A percentile compares a stretch with the other conserved stretches of the same genome.
phyloP scores from a whole-genome alignment of 768 basidiomycete species.

The Lactarius indigo region DNA sequence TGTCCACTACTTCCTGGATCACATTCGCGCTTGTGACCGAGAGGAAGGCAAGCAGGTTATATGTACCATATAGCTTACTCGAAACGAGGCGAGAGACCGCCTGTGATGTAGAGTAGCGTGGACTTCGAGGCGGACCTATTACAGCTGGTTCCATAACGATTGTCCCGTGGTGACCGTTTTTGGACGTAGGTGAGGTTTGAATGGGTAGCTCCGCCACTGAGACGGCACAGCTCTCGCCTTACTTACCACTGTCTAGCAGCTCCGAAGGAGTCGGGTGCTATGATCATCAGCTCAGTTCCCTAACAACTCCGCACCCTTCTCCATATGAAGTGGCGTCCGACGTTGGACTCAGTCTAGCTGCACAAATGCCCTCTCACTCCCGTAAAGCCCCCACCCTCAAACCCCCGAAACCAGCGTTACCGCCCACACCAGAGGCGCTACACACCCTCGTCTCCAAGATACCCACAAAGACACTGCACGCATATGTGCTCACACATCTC shows the following conservation, averaged over 20 bases:
- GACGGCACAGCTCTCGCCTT: too few relatives aligned
- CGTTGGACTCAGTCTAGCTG: slow-evolving; percentile 1
- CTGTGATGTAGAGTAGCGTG: slow-evolving; percentile 82
- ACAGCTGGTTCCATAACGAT: too few relatives aligned
- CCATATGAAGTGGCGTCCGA: slow-evolving; percentile 41
- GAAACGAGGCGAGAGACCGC: slow-evolving; percentile 81
- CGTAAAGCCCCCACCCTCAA: slow-evolving; percentile 28
- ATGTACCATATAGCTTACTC: slow-evolving; percentile 77
- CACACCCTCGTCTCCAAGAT: slow-evolving; percentile 53
- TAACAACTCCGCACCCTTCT: slow-evolving; percentile 49
- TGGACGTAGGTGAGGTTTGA: too few relatives aligned
- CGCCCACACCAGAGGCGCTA: slow-evolving; percentile 37
- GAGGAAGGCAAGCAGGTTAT: neutral
- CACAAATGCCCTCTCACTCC: slow-evolving; percentile 26
- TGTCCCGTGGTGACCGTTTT: too few relatives aligned
- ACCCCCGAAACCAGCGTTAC: slow-evolving; percentile 28
- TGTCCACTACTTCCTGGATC: slow-evolving; percentile 76
- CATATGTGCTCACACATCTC: slow-evolving; percentile 56
- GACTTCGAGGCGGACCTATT: too few relatives aligned
- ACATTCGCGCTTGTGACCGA: slow-evolving; percentile 43
- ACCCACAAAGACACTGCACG: slow-evolving; percentile 63
- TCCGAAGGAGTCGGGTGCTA: slow-evolving; percentile 7
- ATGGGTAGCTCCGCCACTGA: too few relatives aligned
- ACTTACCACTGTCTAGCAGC: too few relatives aligned
- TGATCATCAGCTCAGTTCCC: slow-evolving; percentile 8